phyloP scores from a whole-genome alignment of 441 rosid genomes.

The Bocquillonia castaneifolia region DNA sequence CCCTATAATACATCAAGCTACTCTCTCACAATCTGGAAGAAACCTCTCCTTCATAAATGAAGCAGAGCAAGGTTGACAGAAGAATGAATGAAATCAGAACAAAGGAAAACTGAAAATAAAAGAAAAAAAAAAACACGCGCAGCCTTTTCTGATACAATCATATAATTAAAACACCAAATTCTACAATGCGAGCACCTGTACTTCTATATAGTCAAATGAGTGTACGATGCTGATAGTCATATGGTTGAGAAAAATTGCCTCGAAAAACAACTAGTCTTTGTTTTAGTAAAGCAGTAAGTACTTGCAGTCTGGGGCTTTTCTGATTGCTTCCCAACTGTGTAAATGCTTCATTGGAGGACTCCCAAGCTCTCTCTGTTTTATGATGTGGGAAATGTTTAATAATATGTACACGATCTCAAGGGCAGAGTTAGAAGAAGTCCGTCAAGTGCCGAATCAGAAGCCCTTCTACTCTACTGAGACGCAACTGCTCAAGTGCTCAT shows the following conservation, averaged over 20 bases:
- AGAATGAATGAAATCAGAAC: conserved; percentile 19
- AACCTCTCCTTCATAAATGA: background rate
- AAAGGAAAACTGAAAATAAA: background rate
- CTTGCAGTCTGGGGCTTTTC: conserved; percentile 1
- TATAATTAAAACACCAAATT: conserved; percentile 24
- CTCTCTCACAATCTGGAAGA: conserved; percentile 13
- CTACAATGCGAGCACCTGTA: background rate
- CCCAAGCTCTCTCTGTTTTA: conserved; percentile 18
- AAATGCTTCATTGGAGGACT: conserved; percentile 14
- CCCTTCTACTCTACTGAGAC: conserved; percentile 9
- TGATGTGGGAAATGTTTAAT: conserved; percentile 9
- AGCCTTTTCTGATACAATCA: background rate
- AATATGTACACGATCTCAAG: conserved; percentile 29
- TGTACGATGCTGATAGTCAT: background rate
- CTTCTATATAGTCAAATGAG: background rate
- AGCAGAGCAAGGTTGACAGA: background rate
- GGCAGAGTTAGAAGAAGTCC: conserved; percentile 19
- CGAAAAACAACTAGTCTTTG: conserved; percentile 11
- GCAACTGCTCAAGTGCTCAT: conserved; percentile 11
- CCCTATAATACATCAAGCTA: conserved; percentile 10
- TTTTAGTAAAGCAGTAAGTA: conserved; percentile 6
- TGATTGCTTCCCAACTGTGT: background rate
- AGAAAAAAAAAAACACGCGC: background rate
- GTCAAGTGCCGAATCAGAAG: background rate
- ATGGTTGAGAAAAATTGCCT: background rate